Percentiles rank a stretch among this genome's conserved stretches.
Conservation (phyloP, 1,284 basidiomycete species). For the Amylostereum chailletii region DNA sequence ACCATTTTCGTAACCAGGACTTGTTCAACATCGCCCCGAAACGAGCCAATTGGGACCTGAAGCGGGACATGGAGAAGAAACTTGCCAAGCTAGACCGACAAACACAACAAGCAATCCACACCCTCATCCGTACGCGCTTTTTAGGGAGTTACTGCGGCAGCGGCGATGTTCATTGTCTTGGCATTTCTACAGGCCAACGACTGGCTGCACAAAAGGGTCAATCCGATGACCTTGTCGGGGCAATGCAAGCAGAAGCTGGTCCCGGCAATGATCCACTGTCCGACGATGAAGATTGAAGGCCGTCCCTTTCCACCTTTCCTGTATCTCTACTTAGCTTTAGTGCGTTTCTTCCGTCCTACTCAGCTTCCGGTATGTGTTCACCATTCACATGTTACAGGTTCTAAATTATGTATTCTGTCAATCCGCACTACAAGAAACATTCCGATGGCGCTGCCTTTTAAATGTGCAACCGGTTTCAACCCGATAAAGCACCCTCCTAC, state of each 20-base stretch:
- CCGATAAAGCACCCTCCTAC: too few species aligned
- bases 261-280: constrained; percentile 20
- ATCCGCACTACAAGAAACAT: constrained; percentile 2
- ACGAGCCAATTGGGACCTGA: constrained; percentile 95
- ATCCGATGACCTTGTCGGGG: constrained; percentile 67
- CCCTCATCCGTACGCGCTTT: constrained; percentile 70
- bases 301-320: constrained; percentile 23
- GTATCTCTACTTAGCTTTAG: constrained; percentile 2
- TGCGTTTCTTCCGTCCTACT: neutral
- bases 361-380: neutral
- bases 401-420: neutral
- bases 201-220: constrained; percentile 69
- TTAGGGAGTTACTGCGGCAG: neutral
- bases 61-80: constrained; percentile 89
- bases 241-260: constrained; percentile 59
- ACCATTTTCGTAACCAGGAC: constrained; percentile 46
- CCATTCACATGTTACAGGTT: neutral
- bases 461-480: neutral
- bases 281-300: constrained; percentile 32
- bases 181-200: constrained; percentile 49
- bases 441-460: neutral
- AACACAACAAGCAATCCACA: constrained; percentile 89
- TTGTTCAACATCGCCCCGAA: constrained; percentile 96
- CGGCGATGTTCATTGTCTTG: constrained; percentile 13
- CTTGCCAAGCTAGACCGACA: constrained; percentile 81